Evolutionary conservation across 2,329 filamentous ascomycete genomes (phyloP).

Genomic region (Verticillium albo-atrum): DNA sequence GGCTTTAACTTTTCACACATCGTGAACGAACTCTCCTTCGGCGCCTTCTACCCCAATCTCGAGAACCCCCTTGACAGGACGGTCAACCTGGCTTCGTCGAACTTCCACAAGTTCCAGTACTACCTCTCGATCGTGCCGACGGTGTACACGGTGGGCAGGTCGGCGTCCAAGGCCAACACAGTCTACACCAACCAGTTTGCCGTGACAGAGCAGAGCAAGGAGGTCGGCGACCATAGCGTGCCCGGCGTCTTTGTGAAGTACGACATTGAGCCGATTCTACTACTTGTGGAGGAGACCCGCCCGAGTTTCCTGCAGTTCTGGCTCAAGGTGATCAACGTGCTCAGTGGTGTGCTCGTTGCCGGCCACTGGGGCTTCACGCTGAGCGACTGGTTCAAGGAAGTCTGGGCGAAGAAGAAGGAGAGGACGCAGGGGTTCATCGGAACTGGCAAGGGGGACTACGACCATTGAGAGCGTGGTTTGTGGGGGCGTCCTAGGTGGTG

Average conservation of each 20-base stretch:
- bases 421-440: conserved; percentile 23
- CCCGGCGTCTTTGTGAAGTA: conserved; percentile 98
- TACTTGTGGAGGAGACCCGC: conserved; percentile 79
- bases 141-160: conserved; percentile 67
- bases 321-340: conserved; percentile 83
- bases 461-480: conserved; percentile 1
- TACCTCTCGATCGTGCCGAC: conserved; percentile 94
- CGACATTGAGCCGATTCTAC: conserved; percentile 91
- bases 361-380: conserved; percentile 92
- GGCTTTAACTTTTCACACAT: conserved; percentile 98
- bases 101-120: conserved; percentile 98
- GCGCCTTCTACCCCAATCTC: conserved; percentile 91
- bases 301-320: conserved; percentile 70
- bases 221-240: conserved; percentile 64
- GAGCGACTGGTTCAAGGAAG: conserved; percentile 65
- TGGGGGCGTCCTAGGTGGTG: background rate
- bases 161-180: conserved; percentile 41
- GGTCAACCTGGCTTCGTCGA: conserved; percentile 63
- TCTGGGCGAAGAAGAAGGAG: conserved; percentile 45
- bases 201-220: conserved; percentile 80
- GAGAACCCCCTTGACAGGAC: conserved; percentile 93
- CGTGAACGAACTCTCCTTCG: conserved; percentile 93
- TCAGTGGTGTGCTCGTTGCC: conserved; percentile 86
- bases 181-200: conserved; percentile 97
- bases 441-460: conserved; percentile 9